Evolutionary conservation across 2,329 filamentous ascomycete genomes (phyloP).

Genomic region (Diaporthe sp.): DNA sequence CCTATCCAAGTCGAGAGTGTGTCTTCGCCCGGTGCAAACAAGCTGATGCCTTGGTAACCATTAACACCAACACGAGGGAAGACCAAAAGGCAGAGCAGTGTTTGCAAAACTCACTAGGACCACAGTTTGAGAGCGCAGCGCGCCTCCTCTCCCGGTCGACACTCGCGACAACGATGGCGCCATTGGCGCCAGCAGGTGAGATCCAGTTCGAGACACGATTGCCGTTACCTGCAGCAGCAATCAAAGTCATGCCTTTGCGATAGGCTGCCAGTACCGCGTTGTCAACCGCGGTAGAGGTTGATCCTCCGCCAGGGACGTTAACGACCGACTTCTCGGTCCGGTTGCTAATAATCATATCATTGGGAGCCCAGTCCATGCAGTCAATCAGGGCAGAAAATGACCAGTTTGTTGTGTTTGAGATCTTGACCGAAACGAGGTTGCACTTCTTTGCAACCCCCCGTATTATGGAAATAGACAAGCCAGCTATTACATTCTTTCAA

Average conservation of each 20-base stretch:
- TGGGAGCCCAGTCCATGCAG: not conserved
- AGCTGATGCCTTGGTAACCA: constrained; percentile 46
- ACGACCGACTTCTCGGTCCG: constrained; percentile 1
- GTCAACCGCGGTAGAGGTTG: not conserved
- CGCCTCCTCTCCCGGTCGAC: constrained; percentile 44
- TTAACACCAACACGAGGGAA: not conserved
- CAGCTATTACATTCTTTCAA: not conserved
- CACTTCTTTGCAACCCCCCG: not conserved
- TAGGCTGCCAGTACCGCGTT: not conserved
- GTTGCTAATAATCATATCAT: not conserved
- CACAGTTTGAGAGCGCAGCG: constrained; percentile 58
- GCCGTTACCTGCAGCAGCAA: not conserved
- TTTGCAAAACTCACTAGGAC: constrained; percentile 37
- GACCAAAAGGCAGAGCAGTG: too few relatives aligned
- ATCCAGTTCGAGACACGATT: constrained; percentile 27
- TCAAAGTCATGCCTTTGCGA: not conserved
- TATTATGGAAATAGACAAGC: not conserved
- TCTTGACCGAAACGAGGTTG: constrained; percentile 3
- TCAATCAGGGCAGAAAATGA: not conserved
- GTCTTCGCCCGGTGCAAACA: constrained; percentile 56
- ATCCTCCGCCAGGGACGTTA: not conserved
- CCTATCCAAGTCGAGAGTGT: constrained; percentile 56
- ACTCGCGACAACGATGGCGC: constrained; percentile 55
- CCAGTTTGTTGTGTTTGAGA: not conserved
- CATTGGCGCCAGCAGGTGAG: constrained; percentile 49